Base-by-base conservation (phyloP, 192 early-diverging fungal species). In the Gamsiella multidivaricata region DNA sequence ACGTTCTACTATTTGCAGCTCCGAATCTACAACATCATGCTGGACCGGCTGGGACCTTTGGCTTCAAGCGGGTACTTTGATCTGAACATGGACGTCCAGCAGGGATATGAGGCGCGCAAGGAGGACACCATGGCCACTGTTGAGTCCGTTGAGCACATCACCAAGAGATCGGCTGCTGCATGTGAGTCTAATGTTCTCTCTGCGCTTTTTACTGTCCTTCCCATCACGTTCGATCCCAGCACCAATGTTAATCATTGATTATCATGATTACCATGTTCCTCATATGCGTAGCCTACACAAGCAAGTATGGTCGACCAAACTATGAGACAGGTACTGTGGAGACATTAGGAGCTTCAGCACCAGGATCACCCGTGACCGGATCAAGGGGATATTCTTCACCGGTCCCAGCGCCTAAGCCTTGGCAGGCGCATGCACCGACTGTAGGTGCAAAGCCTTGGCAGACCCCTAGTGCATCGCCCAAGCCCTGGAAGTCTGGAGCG, bases 1-100 rank as follows among this genome's bases (percentile, higher is more conserved):
- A 86, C 89, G 33, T 90, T 98, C 58, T 99, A 92, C 81, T 85
- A 86, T 78, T 82, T 95, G 57, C 95, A 99, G 80, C 80, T 89
- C 51, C 87, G 87, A 29, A 91, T 97, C 52, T 93, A 91, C 84
- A 81, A 82, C 15, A 83, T 88, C 55, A 79, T 97, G 76, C 82
- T 84, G 46, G 83, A 82, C 25, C 81, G 86, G n/a, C 84, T 89
- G 1, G 82, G 91, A 3, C 83, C 84, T 8, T 69, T 90, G 12
- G 49, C 82, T 17, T 69, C 60, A 31, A 83, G 83, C 36, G 86
- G 86, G 11, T 84, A 85, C 45, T 90, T 90, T 75, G 86, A 91
- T 37, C 50, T 87, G 22, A 62, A 80, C 17, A 83, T 76, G 70
- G 74, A 71, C 41, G 79, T 85, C 6, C 26, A 72, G 4, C 70